phyloP scores from a whole-genome alignment of 495 filamentous ascomycete genomes.

The Haplographium delicatum region DNA sequence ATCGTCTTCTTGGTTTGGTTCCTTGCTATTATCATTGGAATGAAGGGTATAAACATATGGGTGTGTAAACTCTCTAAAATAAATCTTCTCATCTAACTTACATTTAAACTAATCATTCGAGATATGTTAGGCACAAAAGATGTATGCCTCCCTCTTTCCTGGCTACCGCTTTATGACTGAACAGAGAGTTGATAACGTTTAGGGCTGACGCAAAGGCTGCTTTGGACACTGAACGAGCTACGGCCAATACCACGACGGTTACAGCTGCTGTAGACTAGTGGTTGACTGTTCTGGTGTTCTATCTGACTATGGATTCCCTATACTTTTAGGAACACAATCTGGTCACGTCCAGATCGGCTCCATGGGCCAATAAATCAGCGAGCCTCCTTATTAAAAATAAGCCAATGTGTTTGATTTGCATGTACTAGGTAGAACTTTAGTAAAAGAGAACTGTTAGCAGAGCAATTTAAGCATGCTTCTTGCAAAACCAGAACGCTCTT shows the following conservation, averaged over 20 bases:
- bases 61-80: background rate
- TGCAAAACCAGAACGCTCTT: too few relatives aligned
- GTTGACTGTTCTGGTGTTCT: too few relatives aligned
- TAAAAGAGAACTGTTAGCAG: too few relatives aligned
- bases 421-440: too few relatives aligned
- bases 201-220: slow-evolving; percentile 4
- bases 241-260: background rate
- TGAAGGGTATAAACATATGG: background rate
- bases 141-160: background rate
- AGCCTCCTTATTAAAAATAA: too few relatives aligned
- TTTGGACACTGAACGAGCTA: background rate
- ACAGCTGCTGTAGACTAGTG: background rate
- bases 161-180: background rate
- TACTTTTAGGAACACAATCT: too few relatives aligned
- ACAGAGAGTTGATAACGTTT: background rate
- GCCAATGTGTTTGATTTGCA: too few relatives aligned
- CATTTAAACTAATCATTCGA: background rate
- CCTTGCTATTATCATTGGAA: background rate
- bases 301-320: too few relatives aligned
- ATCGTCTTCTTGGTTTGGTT: background rate
- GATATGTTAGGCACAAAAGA: background rate
- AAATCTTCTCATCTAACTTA: background rate
- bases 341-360: too few relatives aligned
- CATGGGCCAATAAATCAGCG: too few relatives aligned
- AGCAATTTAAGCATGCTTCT: too few relatives aligned